Percentiles rank a stretch among this genome's conserved stretches.
Evolutionary conservation across 2,329 filamentous ascomycete species (phyloP).

Genomic region (Thermothelomyces thermophilus): DNA sequence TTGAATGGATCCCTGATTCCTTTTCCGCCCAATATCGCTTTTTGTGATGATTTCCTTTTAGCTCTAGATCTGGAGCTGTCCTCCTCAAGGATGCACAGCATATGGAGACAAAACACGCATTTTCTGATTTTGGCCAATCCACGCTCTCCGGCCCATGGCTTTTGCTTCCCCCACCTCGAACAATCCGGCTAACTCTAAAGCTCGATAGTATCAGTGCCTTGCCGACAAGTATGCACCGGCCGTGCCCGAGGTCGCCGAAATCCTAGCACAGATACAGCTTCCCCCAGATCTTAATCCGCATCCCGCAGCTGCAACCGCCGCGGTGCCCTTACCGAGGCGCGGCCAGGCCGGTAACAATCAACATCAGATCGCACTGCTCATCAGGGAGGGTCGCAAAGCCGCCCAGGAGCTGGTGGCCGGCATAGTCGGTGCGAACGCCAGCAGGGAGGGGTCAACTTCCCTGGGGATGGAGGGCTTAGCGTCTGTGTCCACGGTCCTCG

Average conservation of each 20-base stretch:
- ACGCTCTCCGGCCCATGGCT: slow-evolving; percentile 1
- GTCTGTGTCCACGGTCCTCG: slow-evolving; percentile 60
- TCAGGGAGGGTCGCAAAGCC: slow-evolving; percentile 56
- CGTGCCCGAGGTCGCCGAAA: slow-evolving; percentile 60
- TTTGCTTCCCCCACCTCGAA: neutral
- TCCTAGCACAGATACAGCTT: slow-evolving; percentile 59
- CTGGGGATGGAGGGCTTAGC: slow-evolving; percentile 36
- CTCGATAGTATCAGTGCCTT: slow-evolving; percentile 52
- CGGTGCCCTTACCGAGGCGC: slow-evolving; percentile 50
- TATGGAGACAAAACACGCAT: slow-evolving; percentile 19
- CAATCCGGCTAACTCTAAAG: slow-evolving; percentile 17
- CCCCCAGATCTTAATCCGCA: slow-evolving; percentile 41
- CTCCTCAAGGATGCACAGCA: slow-evolving; percentile 18
- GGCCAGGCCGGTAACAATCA: slow-evolving; percentile 39
- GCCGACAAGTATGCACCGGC: slow-evolving; percentile 63
- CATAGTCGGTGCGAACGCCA: slow-evolving; percentile 41
- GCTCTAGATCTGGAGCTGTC: slow-evolving; percentile 74
- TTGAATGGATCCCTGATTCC: too few species aligned
- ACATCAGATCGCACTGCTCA: slow-evolving; percentile 56
- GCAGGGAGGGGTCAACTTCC: slow-evolving; percentile 43
- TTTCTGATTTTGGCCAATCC: slow-evolving; percentile 1
- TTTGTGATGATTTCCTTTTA: slow-evolving; percentile 49
- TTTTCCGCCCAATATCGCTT: neutral
- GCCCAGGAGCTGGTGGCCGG: slow-evolving; percentile 46
- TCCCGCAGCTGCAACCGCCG: slow-evolving; percentile 41